phyloP scores from a whole-genome alignment of 1,139 yeast species.

The Pichia sp. region DNA sequence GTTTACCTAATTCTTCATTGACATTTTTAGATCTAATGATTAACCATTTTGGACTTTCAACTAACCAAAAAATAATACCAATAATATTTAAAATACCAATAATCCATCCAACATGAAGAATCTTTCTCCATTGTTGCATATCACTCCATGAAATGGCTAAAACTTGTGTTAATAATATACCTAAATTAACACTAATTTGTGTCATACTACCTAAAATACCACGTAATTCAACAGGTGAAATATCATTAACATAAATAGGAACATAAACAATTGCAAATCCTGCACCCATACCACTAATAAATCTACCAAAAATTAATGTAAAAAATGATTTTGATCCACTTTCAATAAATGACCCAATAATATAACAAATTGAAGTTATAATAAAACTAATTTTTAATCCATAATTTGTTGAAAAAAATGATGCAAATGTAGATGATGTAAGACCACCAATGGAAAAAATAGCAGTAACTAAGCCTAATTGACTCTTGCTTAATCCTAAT shows the following conservation, averaged over 20 bases:
- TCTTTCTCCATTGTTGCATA: constrained; percentile 61
- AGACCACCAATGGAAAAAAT: constrained; percentile 85
- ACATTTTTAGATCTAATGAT: constrained; percentile 22
- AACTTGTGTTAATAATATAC: constrained; percentile 73
- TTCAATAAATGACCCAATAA: constrained; percentile 65
- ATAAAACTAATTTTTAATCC: constrained; percentile 63
- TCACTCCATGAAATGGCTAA: constrained; percentile 67
- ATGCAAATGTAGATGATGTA: constrained; percentile 68
- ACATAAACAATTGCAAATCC: constrained; percentile 83
- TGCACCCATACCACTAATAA: constrained; percentile 77
- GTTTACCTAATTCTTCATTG: constrained; percentile 28
- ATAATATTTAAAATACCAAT: constrained; percentile 48
- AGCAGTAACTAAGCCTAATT: constrained; percentile 77
- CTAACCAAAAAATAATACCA: constrained; percentile 40
- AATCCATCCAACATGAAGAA: constrained; percentile 53
- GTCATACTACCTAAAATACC: constrained; percentile 86
- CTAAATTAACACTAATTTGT: constrained; percentile 78
- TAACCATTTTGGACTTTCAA: constrained; percentile 87
- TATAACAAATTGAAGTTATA: constrained; percentile 44
- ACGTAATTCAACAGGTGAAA: constrained; percentile 59
- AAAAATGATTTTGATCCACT: constrained; percentile 43
- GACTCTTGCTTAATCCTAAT: constrained; percentile 35
- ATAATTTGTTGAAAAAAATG: constrained; percentile 55
- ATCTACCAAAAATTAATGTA: constrained; percentile 58
- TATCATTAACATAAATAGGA: constrained; percentile 74